These are phyloP conservation scores for Porphyrellus sp. DNA, from an alignment of 1,284 basidiomycete genomes.

Conservation along the genomic window DNA sequence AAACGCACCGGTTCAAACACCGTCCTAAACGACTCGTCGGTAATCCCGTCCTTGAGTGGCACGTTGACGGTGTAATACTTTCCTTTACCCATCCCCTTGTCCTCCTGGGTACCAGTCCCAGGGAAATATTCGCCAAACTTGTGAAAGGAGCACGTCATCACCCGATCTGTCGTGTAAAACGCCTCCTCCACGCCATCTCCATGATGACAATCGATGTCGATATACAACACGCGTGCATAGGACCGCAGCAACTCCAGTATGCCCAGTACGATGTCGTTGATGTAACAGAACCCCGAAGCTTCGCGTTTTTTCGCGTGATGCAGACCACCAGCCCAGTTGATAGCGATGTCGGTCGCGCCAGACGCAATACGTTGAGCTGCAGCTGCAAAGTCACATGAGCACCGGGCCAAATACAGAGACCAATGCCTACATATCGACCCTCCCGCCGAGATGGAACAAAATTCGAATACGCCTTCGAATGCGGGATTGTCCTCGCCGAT, in stretches of 20 bases:
- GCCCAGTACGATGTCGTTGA: constrained; percentile 93
- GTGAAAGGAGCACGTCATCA: constrained; percentile 96
- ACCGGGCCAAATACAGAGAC: neutral
- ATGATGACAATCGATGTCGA: constrained; percentile 98
- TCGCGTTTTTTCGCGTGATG: constrained; percentile 98
- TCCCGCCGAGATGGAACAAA: constrained; percentile 94
- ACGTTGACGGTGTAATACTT: constrained; percentile 93
- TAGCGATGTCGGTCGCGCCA: constrained; percentile 86
- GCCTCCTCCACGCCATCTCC: constrained; percentile 99
- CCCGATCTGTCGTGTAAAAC: constrained; percentile 95
- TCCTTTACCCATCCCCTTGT: constrained; percentile 83
- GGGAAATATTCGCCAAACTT: constrained; percentile 98
- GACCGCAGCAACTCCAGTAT: constrained; percentile 85
- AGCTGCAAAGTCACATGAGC: constrained; percentile 42
- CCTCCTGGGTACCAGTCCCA: constrained; percentile 86
- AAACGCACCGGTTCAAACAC: constrained; percentile 84
- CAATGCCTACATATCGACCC: constrained; percentile 73
- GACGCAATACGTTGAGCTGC: constrained; percentile 81
- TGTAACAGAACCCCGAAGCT: constrained; percentile 95
- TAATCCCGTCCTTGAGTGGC: constrained; percentile 91
- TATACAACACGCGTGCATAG: constrained; percentile 88
- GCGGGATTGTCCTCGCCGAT: constrained; percentile 95
- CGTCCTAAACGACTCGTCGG: constrained; percentile 76
- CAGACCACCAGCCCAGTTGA: constrained; percentile 97
- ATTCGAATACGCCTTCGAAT: constrained; percentile 96